Base-by-base conservation (phyloP, 257 asterid species). In the Pogostemon cablin region DNA sequence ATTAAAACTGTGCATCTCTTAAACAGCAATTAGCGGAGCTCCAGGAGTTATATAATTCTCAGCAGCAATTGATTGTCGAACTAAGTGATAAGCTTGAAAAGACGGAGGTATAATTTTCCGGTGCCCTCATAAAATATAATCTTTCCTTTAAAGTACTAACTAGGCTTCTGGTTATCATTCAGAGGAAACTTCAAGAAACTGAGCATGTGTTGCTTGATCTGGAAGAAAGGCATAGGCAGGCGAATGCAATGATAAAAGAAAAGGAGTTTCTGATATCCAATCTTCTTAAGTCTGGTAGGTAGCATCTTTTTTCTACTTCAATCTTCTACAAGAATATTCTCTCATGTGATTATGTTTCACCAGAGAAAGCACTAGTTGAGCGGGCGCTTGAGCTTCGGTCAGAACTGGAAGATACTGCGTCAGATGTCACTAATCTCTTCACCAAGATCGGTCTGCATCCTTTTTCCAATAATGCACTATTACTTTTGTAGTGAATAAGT, bases 281-380 rank as follows among this genome's bases (percentile, higher is more conserved):
- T 80, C 98, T 95, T 82, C 91, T 95, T 2, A 95, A 88, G 72
- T 95, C 98, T 53, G 99, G 99, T 95, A 76, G 72, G 87, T 67
- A 68, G 46, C 77, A 35, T 58, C 60, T 71, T 63, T 64, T 68
- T 35, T 44, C 9, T 32, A 6, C 9, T 61, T 43, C 20, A 37
- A 20, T 47, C 49, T 75, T 73, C n/a, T 49, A 41, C 37, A 37
- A 53, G 3, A 11, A 42, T 50, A 7, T 48, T 57, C 69, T 78
- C 61, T 65, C 46, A 52, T 71, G 32, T 72, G 52, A 55, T 38
- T 71, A 6, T 67, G 53, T 54, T 72, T 73, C 65, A 72, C 72
- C 93, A 95, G 99, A 95, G 83, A 95, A 88, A 84, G 79, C 97
- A 80, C 95, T 95, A 39, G 82, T 92, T 50, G 96, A 90, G 76